These are phyloP conservation scores for Wickerhamiella sorbophila DNA, from an alignment of 805 yeast genomes.

Conservation along the genomic window DNA sequence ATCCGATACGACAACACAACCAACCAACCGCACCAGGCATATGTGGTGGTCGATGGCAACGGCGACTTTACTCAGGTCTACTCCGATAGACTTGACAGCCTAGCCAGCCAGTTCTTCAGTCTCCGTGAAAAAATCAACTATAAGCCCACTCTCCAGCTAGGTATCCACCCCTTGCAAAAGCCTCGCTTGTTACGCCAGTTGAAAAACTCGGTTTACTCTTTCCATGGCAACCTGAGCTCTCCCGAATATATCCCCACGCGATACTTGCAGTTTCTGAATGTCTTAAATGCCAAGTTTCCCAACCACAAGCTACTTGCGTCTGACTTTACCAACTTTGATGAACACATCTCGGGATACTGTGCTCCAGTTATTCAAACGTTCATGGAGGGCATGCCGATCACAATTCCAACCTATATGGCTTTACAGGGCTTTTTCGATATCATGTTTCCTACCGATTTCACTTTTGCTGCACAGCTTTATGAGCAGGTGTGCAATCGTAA, in stretches of 20 bases:
- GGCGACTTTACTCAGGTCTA: slow-evolving; percentile 68
- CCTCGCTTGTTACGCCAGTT: slow-evolving; percentile 30
- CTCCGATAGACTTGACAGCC: slow-evolving; percentile 44
- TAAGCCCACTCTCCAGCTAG: slow-evolving; percentile 21
- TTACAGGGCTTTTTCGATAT: slow-evolving; percentile 77
- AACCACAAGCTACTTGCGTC: slow-evolving; percentile 60
- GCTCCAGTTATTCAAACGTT: slow-evolving; percentile 75
- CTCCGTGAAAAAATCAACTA: slow-evolving; percentile 31
- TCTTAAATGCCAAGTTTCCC: slow-evolving; percentile 53
- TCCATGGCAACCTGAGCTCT: slow-evolving; percentile 49
- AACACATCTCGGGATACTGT: slow-evolving; percentile 38
- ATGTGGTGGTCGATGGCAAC: slow-evolving; percentile 53
- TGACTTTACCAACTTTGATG: slow-evolving; percentile 41
- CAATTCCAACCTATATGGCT: slow-evolving; percentile 63
- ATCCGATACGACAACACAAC: slow-evolving; percentile 58
- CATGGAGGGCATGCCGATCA: slow-evolving; percentile 49
- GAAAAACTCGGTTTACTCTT: slow-evolving; percentile 44
- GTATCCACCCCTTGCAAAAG: slow-evolving; percentile 49
- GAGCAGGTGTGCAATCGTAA: slow-evolving; percentile 46
- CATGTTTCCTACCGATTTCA: slow-evolving; percentile 73
- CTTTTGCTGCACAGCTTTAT: slow-evolving; percentile 46
- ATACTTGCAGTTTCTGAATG: slow-evolving; percentile 46
- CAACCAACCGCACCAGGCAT: slow-evolving; percentile 59
- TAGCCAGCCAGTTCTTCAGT: slow-evolving; percentile 37
- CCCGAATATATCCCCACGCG: slow-evolving; percentile 79